Evolutionary conservation across 2,329 filamentous ascomycete species (phyloP), one percentile per base, ranked within the genome.

Genomic region (Penicillium brevicompactum): DNA sequence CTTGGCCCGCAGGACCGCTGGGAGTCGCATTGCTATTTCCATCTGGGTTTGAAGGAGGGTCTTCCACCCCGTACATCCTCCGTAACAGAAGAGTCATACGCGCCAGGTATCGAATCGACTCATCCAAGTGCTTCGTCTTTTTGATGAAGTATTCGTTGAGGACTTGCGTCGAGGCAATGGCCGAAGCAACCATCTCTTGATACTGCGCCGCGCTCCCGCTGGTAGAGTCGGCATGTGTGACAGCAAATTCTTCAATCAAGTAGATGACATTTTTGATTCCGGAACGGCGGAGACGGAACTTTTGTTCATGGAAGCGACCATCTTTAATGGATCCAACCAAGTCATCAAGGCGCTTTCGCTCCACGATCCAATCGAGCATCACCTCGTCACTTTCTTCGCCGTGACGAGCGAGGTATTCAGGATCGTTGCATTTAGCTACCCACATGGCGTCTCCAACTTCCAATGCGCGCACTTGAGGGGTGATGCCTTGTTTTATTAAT

Each of bases 81-180:
- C 86, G 86, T 6, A 94, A 76, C 60, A 89, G 78, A 42, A 77
- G 77, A 0, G 90, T 93, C 84, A 93, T 87, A 5, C 84, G 80
- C 1, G 87, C 83, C 4, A 94, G 78, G 68, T 93, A 94, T 41
- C 81, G 82, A 60, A 93, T 90, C 0, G 88, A 89, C 55, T 93
- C 89, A 62, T 92, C 89, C 70, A 93, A 82, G 63, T 86, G 89
- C 47, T 81, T 78, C 1, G 90, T 93, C 67, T 84, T 83, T 73
- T 92, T 92, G 51, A 93, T 80, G 64, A 92, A 92, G 68, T 87
- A 92, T 40, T 87, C 87, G 67, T 91, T 87, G 50, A 92, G 86
- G 21, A 92, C 88, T 66, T 92, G 89, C 5, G 88, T 90, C 10
- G 86, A 87, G 8, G 88, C 87, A 46, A 93, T 88, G 14, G 90